Conservation (phyloP, 2,329 filamentous ascomycete genomes). For the Metarhizium guizhouense region DNA sequence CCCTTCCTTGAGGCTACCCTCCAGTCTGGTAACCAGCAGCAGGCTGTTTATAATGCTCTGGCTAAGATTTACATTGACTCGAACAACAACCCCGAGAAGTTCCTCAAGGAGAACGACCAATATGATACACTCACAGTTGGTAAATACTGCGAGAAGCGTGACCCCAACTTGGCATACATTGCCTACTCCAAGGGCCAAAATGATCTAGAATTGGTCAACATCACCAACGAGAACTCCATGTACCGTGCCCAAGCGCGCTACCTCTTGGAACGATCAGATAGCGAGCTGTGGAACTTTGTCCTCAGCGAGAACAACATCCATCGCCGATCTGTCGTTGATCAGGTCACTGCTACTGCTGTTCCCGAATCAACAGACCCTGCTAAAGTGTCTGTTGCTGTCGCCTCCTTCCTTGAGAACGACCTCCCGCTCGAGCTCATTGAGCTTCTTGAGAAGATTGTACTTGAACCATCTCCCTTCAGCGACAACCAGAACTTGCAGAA, state of each 20-base stretch:
- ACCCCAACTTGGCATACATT: conserved; percentile 91
- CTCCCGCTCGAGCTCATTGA: conserved; percentile 93
- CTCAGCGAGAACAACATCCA: conserved; percentile 94
- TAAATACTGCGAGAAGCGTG: conserved; percentile 98
- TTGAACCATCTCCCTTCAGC: conserved; percentile 98
- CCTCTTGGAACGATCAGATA: conserved; percentile 79
- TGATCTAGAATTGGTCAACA: conserved; percentile 90
- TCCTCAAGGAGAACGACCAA: conserved; percentile 93
- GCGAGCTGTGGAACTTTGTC: conserved; percentile 90
- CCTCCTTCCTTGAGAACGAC: conserved; percentile 85
- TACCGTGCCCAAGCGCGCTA: conserved; percentile 97
- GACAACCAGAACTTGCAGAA: conserved; percentile 97
- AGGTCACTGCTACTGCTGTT: conserved; percentile 92
- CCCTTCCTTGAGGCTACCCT: conserved; percentile 94
- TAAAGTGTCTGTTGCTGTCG: conserved; percentile 89
- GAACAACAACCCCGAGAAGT: conserved; percentile 96
- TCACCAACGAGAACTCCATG: conserved; percentile 99
- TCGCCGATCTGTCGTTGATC: conserved; percentile 85
- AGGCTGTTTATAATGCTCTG: conserved; percentile 92
- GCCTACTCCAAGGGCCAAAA: conserved; percentile 96
- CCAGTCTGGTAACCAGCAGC: conserved; percentile 84
- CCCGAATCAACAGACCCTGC: conserved; percentile 87
- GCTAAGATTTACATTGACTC: conserved; percentile 99
- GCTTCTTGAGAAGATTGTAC: conserved; percentile 94
- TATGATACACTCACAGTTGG: conserved; percentile 89